These are phyloP conservation scores for Tephrocybe sp. DNA, from an alignment of 768 basidiomycete genomes.

Conservation along the genomic window DNA sequence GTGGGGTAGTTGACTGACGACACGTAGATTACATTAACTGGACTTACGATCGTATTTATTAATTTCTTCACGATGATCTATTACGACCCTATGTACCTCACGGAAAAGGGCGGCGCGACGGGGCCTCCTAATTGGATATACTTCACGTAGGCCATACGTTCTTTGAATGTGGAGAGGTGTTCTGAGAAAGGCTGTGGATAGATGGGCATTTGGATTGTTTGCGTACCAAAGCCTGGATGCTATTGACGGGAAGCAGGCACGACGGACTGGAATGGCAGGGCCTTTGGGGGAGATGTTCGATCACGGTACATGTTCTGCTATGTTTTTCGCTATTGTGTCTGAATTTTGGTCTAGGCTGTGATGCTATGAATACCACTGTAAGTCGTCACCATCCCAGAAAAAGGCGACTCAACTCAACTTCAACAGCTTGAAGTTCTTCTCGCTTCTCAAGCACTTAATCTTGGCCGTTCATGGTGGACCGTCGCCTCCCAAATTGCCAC, in stretches of 20 bases:
- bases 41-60: constrained; percentile 74
- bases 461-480: constrained; percentile 97
- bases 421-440: constrained; percentile 84
- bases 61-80: constrained; percentile 85
- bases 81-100: constrained; percentile 78
- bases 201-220: constrained; percentile 89
- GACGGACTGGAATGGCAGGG: constrained; percentile 96
- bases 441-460: constrained; percentile 79
- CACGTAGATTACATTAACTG: constrained; percentile 82
- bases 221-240: constrained; percentile 89
- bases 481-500: constrained; percentile 81
- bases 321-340: background rate
- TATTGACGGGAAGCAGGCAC: constrained; percentile 96
- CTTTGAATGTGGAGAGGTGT: background rate
- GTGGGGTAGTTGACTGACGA: background rate
- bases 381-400: background rate
- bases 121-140: constrained; percentile 87
- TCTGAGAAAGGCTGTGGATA: constrained; percentile 25
- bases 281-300: constrained; percentile 98
- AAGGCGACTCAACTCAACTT: background rate
- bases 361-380: constrained; percentile 95
- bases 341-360: constrained; percentile 58
- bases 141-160: constrained; percentile 62
- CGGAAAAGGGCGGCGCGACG: constrained; percentile 59
- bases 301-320: constrained; percentile 59